Base-by-base conservation (phyloP, 345 rosid genomes). In the Salix exigua region DNA sequence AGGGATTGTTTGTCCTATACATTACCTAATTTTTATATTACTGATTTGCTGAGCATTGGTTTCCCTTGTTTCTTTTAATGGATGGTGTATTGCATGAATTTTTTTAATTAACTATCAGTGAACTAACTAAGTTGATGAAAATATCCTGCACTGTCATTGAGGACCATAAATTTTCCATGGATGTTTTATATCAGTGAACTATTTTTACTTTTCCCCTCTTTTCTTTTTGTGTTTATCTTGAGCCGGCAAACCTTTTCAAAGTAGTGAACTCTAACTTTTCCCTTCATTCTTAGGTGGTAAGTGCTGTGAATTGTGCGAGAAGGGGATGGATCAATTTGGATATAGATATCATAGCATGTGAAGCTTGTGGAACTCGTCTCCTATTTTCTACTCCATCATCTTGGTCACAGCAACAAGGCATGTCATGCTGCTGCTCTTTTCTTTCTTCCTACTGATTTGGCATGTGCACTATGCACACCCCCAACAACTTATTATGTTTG, bases 281-380 rank as follows among this genome's bases (percentile, higher is more conserved):
- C 13, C 48, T 53, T 79, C 65, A 31, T 58, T 75, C 74, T 80
- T 82, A 93, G 99, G 97, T 82, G 31, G 90, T 91, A n/a, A 87
- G 87, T 80, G 97, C 98, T 82, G 90, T 90, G 75, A 92, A 93
- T 82, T 96, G 99, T 70, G 97, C 98, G 16, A 87, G 89, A 81
- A 92, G 92, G 87, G 97, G 98, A 68, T 96, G 99, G 99, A 83
- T 91, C 81, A 96, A 93, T 82, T 86, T 87, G 69, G 95, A 96
- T 48, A 78, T 82, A 73, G 99, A 96, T 86, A 84, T 79, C 71
- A 85, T 96, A 76, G 86, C 95, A 53, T 93, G 99, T 81, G 97
- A 93, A 87, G 87, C 92, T 70, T 93, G 99, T 81, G 97, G 95
- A 84, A 91, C 92, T 17, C 97, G 91, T 74, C 84, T 93, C 68